Base-by-base conservation (phyloP, 2,329 filamentous ascomycete genomes). In the Thelonectria discophora region DNA sequence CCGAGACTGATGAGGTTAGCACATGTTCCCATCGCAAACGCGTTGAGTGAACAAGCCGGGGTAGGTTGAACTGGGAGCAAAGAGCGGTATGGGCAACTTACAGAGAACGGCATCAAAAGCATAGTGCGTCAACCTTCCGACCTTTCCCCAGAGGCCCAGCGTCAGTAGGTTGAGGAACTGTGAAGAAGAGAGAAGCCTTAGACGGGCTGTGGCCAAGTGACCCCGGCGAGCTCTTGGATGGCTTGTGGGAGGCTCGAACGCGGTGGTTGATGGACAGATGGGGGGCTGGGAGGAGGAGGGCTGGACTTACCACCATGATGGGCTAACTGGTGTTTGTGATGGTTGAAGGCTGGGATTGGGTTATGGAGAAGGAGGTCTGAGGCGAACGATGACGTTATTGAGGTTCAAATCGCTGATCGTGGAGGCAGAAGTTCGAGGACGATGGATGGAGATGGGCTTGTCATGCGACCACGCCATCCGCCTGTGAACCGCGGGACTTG, bases 41-140 rank as follows among this genome's bases (percentile, higher is more conserved):
- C n/a, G 6, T 18, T 12, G 18, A 32, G 11, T 48, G 18, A 32
- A 27, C 17, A 47, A 2, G 10, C 49, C 17, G 58, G 15, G 45
- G 30, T 15, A 13, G 30, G 47, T 45, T 30, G 27, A 9, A 30
- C n/a, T 27, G 9, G 20, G 12, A 21, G 49, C 20, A 37, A 52
- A 27, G 32, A 51, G 48, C 54, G 52, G 30, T 39, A 21, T 30
- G 6, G 45, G 45, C 21, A 45, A 84, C 90, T 72, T 87, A 95
- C 92, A 83, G 72, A 98, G 88, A 70, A 98, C 93, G 67, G 94
- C 94, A 81, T 98, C 94, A 78, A 98, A 94, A 74, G 93, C 92
- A 83, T 96, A 97, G 82, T 98, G 94, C 77, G 92, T 91, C 74
- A 98, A 81, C 79, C 91, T 90, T 83, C 94, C 94, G 80, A 98